Base-by-base conservation (phyloP, 1,139 yeast genomes). In the Keqinozyma sinolaborantium region DNA sequence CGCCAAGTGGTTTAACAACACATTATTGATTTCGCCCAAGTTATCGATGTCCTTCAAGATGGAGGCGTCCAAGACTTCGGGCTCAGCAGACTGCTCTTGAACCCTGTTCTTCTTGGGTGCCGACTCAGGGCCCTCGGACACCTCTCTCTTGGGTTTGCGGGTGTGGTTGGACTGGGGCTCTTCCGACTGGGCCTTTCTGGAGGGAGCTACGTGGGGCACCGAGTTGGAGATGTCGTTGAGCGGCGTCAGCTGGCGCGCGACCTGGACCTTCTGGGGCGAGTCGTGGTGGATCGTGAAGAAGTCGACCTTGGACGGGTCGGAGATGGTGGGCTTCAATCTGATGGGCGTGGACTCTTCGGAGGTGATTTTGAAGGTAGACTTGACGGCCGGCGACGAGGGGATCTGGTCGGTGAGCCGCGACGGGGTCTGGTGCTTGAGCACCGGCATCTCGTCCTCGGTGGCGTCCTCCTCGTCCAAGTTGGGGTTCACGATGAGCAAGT, bases 1-100 rank as follows among this genome's bases (percentile, higher is more conserved):
- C 13, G 97, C 97, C 40, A 92, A 67, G 54, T 87, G 95, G 50
- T 92, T 92, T 25, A 81, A 74, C 30, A 87, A 64, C 8, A 88
- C 70, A 52, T 83, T 77, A 35, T 71, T 72, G 30, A 84, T 62
- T 35, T 78, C 81, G 2, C 60, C 64, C 23, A 75, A 43, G 31
- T 70, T 68, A 4, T 58, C 47, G 24, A 78, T 53, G n/a, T 38
- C 41, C 15, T 14, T 45, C 49, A 27, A 63, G 40, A 39, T 18
- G 7, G 21, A 18, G 7, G 21, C 21, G 10, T 58, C 51, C n/a
- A 48, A 42, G 29, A 51, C 57, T 33, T 58, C 58, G 24, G 51
- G 30, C 24, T 30, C 29, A 13, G 34, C 33, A 4, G 38, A 34
- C 28, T 32, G 38, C 26, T 27, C 43, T 28, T 45, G 48, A 13